Percentiles rank a stretch among this genome's conserved stretches.
Evolutionary conservation across 352 stramenopile genomes (phyloP).

Genomic region (Phytophthora kernoviae): DNA sequence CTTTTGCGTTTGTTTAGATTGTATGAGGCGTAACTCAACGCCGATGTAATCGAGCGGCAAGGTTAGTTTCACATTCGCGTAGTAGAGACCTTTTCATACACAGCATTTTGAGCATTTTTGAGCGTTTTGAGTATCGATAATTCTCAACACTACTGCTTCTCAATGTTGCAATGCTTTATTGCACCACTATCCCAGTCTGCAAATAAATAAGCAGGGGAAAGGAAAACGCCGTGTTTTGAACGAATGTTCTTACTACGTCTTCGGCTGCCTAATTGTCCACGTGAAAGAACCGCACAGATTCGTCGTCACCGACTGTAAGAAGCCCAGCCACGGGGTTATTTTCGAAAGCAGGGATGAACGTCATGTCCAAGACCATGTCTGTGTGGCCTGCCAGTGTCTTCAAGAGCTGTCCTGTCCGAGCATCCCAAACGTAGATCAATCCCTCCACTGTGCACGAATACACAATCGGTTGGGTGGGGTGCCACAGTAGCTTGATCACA

Average conservation of each 20-base stretch:
- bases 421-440: slow-evolving; percentile 92
- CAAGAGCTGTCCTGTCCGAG: slow-evolving; percentile 80
- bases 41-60: slow-evolving; percentile 66
- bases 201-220: neutral
- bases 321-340: slow-evolving; percentile 51
- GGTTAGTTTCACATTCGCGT: slow-evolving; percentile 50
- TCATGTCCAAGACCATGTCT: slow-evolving; percentile 94
- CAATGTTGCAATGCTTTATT: too few species aligned
- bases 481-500: slow-evolving; percentile 93
- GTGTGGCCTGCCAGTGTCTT: slow-evolving; percentile 84
- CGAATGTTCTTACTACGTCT: neutral
- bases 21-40: slow-evolving; percentile 82
- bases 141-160: neutral
- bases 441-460: slow-evolving; percentile 91
- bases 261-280: slow-evolving; percentile 49
- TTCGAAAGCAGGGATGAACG: slow-evolving; percentile 60
- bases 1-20: slow-evolving; percentile 52
- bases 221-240: slow-evolving; percentile 9
- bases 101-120: slow-evolving; percentile 34
- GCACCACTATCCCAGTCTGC: neutral
- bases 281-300: slow-evolving; percentile 79
- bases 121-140: neutral
- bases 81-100: slow-evolving; percentile 50
- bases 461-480: slow-evolving; percentile 84
- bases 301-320: slow-evolving; percentile 84